Evolutionary conservation across 2,329 filamentous ascomycete species (phyloP).

Genomic region (Aaosphaeria arxii): DNA sequence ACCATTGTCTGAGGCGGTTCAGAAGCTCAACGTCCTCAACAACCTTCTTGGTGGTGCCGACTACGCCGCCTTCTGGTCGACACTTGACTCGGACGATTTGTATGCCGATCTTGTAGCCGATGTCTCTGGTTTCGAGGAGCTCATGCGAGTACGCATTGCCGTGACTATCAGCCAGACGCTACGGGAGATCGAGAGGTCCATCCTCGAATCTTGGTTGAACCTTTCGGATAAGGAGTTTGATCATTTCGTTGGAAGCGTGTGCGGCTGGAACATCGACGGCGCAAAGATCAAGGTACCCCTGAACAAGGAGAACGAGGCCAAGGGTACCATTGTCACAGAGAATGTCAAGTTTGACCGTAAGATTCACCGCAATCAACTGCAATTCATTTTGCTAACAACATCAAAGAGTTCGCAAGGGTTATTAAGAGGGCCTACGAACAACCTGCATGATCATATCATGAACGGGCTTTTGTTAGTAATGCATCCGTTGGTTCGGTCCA

Average conservation of each 20-base stretch:
- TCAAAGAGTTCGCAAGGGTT: conserved; percentile 32
- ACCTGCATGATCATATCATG: conserved; percentile 23
- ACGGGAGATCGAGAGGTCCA: conserved; percentile 59
- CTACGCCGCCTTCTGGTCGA: conserved; percentile 90
- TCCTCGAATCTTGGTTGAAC: conserved; percentile 51
- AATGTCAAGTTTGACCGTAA: conserved; percentile 82
- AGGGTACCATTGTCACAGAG: conserved; percentile 92
- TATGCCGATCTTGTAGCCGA: conserved; percentile 96
- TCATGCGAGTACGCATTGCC: conserved; percentile 86
- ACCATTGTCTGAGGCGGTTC: conserved; percentile 79
- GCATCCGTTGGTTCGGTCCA: too few relatives aligned
- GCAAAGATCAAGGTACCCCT: conserved; percentile 70
- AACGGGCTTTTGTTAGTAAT: too few relatives aligned
- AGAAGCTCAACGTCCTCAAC: conserved; percentile 82
- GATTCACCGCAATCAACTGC: conserved; percentile 7
- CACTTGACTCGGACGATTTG: conserved; percentile 87
- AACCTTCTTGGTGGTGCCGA: conserved; percentile 84
- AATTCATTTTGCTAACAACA: conserved; percentile 10
- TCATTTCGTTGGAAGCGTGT: conserved; percentile 52
- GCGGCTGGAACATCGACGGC: conserved; percentile 78
- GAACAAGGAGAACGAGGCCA: conserved; percentile 89
- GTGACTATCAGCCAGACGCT: conserved; percentile 85
- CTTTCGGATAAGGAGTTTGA: conserved; percentile 47
- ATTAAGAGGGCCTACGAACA: conserved; percentile 37
- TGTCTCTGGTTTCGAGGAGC: conserved; percentile 90